Base-by-base conservation (phyloP, 2,329 filamentous ascomycete species). In the Phyllosticta capitalensis region DNA sequence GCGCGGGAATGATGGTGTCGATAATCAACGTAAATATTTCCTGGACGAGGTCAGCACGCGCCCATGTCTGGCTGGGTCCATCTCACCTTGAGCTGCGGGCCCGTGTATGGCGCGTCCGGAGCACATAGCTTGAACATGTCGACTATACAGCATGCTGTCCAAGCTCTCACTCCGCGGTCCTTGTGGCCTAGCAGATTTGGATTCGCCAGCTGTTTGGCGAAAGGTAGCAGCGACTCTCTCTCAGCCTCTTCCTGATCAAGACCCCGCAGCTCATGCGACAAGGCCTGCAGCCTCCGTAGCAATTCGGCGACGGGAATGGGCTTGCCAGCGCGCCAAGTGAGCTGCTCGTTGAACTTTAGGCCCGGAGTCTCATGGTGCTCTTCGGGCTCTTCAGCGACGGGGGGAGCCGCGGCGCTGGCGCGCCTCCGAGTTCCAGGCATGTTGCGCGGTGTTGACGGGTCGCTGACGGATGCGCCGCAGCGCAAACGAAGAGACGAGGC, bases 21-120 rank as follows among this genome's bases (percentile, higher is more conserved):
- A 96, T 84, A 70, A 96, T 90, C 63, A 96, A 83, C 26, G 86
- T 87, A 77, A 97, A 99, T 71, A 97, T 92, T 75, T 95, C 91
- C 90, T 95, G 52, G 17, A 10, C 7, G 21, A 12, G 9, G 56
- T 55, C 45, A 65, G 64, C 19, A 21, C 19, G 53, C 21, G 28
- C 14, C 9, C 12, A 22, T 48, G 26, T 9, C 7, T 14, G 30
- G n/a, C 55, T 52, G 56, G 51, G 38, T 21, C 50, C 58, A 53
- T 51, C 78, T 64, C 74, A 92, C 91, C 86, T 95, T 96, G 63
- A 97, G 81, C 76, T 97, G 92, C 61, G 88, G 85, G 49, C 84
- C 85, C 22, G 90, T 95, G 74, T 95, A 97, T 19, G 94, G 94
- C 71, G 94, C 94, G 79, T 97, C 87, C 0, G 94, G 94, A 26